Conservation (phyloP, 2,329 filamentous ascomycete genomes). For the Beauveria brongniartii region DNA sequence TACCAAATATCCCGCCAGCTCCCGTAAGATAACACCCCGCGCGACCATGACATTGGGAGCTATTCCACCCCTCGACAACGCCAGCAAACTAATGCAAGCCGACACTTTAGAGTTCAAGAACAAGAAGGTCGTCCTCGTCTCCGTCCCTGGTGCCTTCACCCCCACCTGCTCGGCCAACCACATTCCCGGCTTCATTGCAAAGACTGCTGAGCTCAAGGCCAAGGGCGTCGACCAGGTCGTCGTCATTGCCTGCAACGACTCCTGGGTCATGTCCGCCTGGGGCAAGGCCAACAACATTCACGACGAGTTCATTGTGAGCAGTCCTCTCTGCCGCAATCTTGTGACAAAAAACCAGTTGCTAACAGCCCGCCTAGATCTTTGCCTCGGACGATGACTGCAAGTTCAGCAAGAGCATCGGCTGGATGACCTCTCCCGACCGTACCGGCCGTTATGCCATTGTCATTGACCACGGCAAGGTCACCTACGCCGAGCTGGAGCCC, state of each 20-base stretch:
- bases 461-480: constrained; percentile 75
- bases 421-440: constrained; percentile 60
- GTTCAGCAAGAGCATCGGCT: constrained; percentile 73
- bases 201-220: constrained; percentile 59
- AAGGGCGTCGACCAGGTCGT: constrained; percentile 80
- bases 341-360: not conserved
- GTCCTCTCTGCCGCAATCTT: constrained; percentile 17
- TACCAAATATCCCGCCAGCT: constrained; percentile 69
- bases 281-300: constrained; percentile 78
- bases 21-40: constrained; percentile 38
- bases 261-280: constrained; percentile 83
- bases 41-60: not conserved
- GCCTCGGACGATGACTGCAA: constrained; percentile 59
- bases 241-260: constrained; percentile 77
- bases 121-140: constrained; percentile 49
- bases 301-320: constrained; percentile 53
- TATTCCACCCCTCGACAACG: not conserved
- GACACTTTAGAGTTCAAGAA: constrained; percentile 40
- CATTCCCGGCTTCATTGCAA: constrained; percentile 71
- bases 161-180: constrained; percentile 77
- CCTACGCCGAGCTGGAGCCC: constrained; percentile 68
- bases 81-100: not conserved
- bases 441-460: constrained; percentile 74
- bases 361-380: constrained; percentile 50
- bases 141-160: constrained; percentile 68